phyloP scores from a whole-genome alignment of 2,329 filamentous ascomycete species.

The Fusarium hainanense region DNA sequence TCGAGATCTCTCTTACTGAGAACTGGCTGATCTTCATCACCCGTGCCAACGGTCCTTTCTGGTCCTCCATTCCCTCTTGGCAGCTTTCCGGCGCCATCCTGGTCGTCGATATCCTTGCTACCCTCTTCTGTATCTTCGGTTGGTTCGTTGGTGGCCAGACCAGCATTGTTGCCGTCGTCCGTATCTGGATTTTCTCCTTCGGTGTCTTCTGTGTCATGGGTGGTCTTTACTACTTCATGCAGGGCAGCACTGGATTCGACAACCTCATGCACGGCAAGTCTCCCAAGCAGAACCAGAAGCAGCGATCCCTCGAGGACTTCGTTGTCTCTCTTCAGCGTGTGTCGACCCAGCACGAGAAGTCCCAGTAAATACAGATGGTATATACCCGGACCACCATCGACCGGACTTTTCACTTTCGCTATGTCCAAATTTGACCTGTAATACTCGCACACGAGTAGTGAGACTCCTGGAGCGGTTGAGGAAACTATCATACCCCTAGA shows the following conservation, averaged over 20 bases:
- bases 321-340: constrained; percentile 90
- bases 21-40: constrained; percentile 99
- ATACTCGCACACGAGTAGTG: constrained; percentile 51
- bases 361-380: constrained; percentile 65
- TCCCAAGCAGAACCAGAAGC: constrained; percentile 82
- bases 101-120: constrained; percentile 84
- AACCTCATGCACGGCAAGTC: constrained; percentile 94
- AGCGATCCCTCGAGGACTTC: constrained; percentile 89
- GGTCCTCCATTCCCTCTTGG: constrained; percentile 90
- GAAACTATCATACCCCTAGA: constrained; percentile 54
- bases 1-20: constrained; percentile 89
- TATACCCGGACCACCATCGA: constrained; percentile 54
- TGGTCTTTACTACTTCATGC: constrained; percentile 78
- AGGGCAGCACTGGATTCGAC: constrained; percentile 84
- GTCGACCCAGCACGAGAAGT: constrained; percentile 92
- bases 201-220: constrained; percentile 88
- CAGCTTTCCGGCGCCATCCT: constrained; percentile 83
- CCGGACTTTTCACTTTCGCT: constrained; percentile 54
- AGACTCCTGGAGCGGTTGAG: constrained; percentile 51
- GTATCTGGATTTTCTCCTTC: constrained; percentile 92
- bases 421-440: constrained; percentile 56
- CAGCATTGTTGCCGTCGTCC: constrained; percentile 84
- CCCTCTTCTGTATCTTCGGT: constrained; percentile 86
- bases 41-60: constrained; percentile 91
- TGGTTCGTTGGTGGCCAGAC: constrained; percentile 79